These are phyloP conservation scores for Zoysia japonica DNA, from an alignment of 176 grass and related monocot genomes.

Conservation along the genomic window DNA sequence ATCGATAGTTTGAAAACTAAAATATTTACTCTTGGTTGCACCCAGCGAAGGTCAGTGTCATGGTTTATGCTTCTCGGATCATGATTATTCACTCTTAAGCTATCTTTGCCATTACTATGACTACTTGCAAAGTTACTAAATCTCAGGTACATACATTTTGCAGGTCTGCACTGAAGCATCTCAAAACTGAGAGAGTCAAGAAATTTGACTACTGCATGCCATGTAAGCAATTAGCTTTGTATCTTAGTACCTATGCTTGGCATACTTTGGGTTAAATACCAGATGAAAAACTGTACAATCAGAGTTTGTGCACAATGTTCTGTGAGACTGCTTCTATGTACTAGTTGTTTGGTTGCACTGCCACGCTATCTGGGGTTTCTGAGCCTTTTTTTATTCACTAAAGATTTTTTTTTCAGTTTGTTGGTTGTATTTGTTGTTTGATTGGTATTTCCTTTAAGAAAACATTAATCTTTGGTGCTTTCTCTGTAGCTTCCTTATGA, in stretches of 20 bases:
- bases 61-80: constrained; percentile 3
- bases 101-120: background rate
- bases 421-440: constrained; percentile 4
- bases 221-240: constrained; percentile 60
- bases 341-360: too few relatives aligned
- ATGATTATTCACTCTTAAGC: constrained; percentile 1
- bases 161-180: constrained; percentile 79
- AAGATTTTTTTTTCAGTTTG: too few relatives aligned
- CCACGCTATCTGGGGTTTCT: too few relatives aligned
- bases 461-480: too few relatives aligned
- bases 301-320: too few relatives aligned
- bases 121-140: constrained; percentile 6
- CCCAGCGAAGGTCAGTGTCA: constrained; percentile 76
- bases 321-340: too few relatives aligned
- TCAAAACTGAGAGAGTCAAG: constrained; percentile 82
- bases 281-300: too few relatives aligned
- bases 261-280: too few relatives aligned
- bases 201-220: constrained; percentile 94
- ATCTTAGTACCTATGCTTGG: constrained; percentile 11
- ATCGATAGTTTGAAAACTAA: constrained; percentile 73
- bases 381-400: too few relatives aligned
- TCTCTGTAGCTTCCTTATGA: background rate
- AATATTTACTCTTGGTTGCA: constrained; percentile 91
- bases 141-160: constrained; percentile 24
- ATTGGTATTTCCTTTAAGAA: background rate